These are phyloP conservation scores for Talaromyces ruber DNA, from an alignment of 495 filamentous ascomycete genomes.

Conservation along the genomic window DNA sequence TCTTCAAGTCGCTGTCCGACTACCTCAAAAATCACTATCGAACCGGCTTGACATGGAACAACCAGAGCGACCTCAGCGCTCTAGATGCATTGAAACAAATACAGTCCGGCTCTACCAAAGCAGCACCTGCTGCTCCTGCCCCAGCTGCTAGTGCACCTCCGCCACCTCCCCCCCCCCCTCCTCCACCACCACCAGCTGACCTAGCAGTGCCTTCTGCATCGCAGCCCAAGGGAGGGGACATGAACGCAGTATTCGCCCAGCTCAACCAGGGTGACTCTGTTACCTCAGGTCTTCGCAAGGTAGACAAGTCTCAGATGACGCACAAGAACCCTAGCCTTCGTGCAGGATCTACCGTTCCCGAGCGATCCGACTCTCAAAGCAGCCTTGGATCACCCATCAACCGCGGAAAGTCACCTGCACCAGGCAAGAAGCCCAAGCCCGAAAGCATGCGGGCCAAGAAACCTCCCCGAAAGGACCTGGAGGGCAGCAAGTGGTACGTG, in stretches of 20 bases:
- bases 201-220: conserved; percentile 26
- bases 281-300: conserved; percentile 81
- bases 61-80: conserved; percentile 63
- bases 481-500: conserved; percentile 92
- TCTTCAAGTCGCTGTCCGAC: conserved; percentile 69
- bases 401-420: conserved; percentile 72
- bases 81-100: conserved; percentile 59
- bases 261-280: conserved; percentile 82
- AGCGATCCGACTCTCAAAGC: conserved; percentile 43
- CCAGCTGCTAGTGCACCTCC: conserved; percentile 31
- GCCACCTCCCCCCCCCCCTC: conserved; percentile 47
- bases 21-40: conserved; percentile 77
- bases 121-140: conserved; percentile 23
- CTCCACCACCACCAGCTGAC: conserved; percentile 60
- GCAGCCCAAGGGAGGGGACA: conserved; percentile 39
- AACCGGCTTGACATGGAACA: conserved; percentile 81
- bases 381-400: conserved; percentile 25
- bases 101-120: conserved; percentile 33
- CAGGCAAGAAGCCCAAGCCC: conserved; percentile 88
- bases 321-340: conserved; percentile 96
- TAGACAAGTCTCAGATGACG: conserved; percentile 90
- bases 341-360: conserved; percentile 55
- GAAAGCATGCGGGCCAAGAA: conserved; percentile 91
- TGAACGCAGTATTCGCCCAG: conserved; percentile 80
- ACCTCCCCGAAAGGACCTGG: conserved; percentile 82